Base-by-base conservation (phyloP, 192 early-diverging fungal genomes). In the Entophlyctis luteolus region DNA sequence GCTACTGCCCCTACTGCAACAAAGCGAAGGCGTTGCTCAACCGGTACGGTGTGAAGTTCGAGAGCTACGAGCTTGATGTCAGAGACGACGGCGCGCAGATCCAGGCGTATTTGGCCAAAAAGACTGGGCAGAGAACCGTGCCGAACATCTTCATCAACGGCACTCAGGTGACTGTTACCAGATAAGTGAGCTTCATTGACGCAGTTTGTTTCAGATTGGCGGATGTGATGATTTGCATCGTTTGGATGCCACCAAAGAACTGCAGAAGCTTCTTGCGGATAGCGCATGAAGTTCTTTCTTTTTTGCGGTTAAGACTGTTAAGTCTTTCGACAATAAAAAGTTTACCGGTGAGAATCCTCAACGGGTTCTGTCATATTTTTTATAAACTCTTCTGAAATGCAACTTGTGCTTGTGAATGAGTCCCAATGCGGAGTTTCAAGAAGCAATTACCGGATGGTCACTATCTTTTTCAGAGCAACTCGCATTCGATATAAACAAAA, bases 1-100 rank as follows among this genome's bases (percentile, higher is more conserved):
- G 55, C 12, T 80, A 80, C 75, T 83, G 81, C 65, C 81, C 77
- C 2, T 80, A 79, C 74, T 83, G 81, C 74, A 28, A 52, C 0
- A 73, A 68, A 36, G 75, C 81, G 54, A 83, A 96, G 73, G 14
- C 4, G 4, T 71, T 83, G 27, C 67, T 83, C 33, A 52, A 71
- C 47, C 62, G 65, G 20, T 60, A 77, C 31, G 62, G 72, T 4
- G 71, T 67, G 14, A 53, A 53, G 53, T 83, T 32, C 20, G 55
- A 56, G 55, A 18, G 6, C 3, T 23, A 76, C 62, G 73, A 76
- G 48, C 57, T 81, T 27, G 80, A 81, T 65, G 36, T 31, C 4
- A 55, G 66, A 18, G 52, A 50, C 1, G 67, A 81, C 68, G 80
- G 81, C 25, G 69, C 49, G 39, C 56, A 72, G 34, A 82, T 83